These are phyloP conservation scores for Grigorovia transvaalensis DNA, from an alignment of 805 yeast genomes.

Conservation along the genomic window DNA sequence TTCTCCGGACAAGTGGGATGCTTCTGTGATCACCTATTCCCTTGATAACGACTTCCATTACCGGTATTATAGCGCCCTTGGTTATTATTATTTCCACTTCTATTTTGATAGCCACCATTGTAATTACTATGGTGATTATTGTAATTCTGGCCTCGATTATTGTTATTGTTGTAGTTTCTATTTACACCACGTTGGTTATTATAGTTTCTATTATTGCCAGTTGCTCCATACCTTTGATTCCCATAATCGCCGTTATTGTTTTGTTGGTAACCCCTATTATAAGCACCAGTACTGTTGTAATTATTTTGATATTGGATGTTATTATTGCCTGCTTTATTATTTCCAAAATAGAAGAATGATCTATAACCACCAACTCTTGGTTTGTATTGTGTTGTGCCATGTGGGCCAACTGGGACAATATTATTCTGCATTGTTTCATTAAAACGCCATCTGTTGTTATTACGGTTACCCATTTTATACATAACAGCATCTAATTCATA, in stretches of 20 bases:
- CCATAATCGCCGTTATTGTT: conserved; percentile 3
- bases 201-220: conserved; percentile 1
- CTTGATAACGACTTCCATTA: not conserved
- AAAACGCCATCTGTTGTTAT: conserved; percentile 23
- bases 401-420: conserved; percentile 38
- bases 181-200: conserved; percentile 1
- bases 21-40: not conserved
- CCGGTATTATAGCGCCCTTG: conserved; percentile 4
- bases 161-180: conserved; percentile 9
- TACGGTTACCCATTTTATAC: conserved; percentile 34
- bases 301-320: conserved; percentile 4
- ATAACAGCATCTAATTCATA: conserved; percentile 58
- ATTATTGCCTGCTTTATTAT: conserved; percentile 14
- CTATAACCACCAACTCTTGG: conserved; percentile 44
- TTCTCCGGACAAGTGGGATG: not conserved
- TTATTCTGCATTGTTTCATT: conserved; percentile 32
- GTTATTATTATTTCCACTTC: conserved; percentile 1
- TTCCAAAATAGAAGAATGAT: conserved; percentile 31
- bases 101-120: not conserved
- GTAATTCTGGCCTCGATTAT: conserved; percentile 2
- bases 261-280: conserved; percentile 5
- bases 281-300: conserved; percentile 2
- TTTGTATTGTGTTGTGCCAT: conserved; percentile 35
- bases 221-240: conserved; percentile 1
- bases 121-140: conserved; percentile 2